Percentiles rank a stretch among this genome's conserved stretches.
Conservation (phyloP, 2,329 filamentous ascomycete species). For the Aspergillus hortae region DNA sequence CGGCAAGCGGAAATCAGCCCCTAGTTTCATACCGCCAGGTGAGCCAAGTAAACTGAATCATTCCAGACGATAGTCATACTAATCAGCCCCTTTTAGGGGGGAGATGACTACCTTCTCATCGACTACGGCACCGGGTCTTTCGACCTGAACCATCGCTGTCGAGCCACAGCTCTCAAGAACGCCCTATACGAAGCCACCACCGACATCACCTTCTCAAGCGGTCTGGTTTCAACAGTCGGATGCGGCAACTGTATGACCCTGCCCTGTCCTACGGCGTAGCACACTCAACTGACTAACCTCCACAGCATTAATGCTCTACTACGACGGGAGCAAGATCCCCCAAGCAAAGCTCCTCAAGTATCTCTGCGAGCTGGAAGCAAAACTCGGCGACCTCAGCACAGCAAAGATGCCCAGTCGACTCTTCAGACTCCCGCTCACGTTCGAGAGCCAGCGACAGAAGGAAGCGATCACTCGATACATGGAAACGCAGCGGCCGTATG, state of each 20-base stretch:
- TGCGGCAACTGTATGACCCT: slow-evolving; percentile 39
- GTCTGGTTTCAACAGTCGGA: slow-evolving; percentile 51
- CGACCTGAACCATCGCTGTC: slow-evolving; percentile 56
- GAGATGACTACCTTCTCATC: slow-evolving; percentile 53
- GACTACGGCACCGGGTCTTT: slow-evolving; percentile 57
- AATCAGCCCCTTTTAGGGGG: slow-evolving; percentile 31
- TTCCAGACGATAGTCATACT: no score
- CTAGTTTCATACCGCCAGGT: slow-evolving; percentile 42
- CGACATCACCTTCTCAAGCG: slow-evolving; percentile 36
- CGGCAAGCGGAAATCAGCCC: slow-evolving; percentile 34
- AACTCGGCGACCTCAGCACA: slow-evolving; percentile 38
- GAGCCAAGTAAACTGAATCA: background rate
- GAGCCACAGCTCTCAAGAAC: slow-evolving; percentile 53
- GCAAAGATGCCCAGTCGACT: slow-evolving; percentile 42
- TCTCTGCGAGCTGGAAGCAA: slow-evolving; percentile 35
- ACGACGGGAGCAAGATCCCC: slow-evolving; percentile 40
- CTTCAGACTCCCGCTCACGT: slow-evolving; percentile 46
- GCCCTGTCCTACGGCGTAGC: background rate
- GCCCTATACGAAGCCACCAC: slow-evolving; percentile 36
- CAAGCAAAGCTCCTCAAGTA: slow-evolving; percentile 36
- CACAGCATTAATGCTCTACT: slow-evolving; percentile 43
- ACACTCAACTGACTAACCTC: no score
- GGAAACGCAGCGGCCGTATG: slow-evolving; percentile 58
- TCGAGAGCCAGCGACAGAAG: slow-evolving; percentile 36
- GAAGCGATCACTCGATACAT: slow-evolving; percentile 59